Base-by-base conservation (phyloP, 2,329 filamentous ascomycete species). In the Hypomyces rosellus region DNA sequence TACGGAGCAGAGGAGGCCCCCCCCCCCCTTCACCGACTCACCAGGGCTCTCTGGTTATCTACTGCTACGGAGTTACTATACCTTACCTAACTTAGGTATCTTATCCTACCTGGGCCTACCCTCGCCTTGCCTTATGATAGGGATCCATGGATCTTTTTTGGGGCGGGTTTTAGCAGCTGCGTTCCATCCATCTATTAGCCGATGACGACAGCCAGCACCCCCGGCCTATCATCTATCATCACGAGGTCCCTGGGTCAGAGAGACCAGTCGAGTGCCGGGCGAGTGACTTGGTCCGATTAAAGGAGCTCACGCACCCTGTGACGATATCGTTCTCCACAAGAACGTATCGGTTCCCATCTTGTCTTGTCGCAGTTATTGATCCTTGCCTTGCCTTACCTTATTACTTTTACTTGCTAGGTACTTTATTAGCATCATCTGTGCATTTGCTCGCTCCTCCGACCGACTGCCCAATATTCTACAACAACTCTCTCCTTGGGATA, bases 271-370 rank as follows among this genome's bases (percentile, higher is more conserved):
- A 49, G 45, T 44, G 49, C 45, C 49, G 49, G 49, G 50, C 51
- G 51, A 52, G 51, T 53, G 51, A 53, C 51, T 52, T 53, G 38
- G 34, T 34, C 38, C 45, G 51, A 39, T 53, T 46, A 51, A 51
- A 51, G 51, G 48, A 51, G 48, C 51, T 51, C 48, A 41, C 48
- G 48, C 50, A 30, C 51, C 43, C 51, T 53, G 51, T 53, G 51
- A 53, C 48, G 48, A 53, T 53, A 52, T 42, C 41, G 15, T 46
- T 53, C 51, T 51, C 48, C 51, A 50, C 51, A 48, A 41, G 34
- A 39, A 39, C 46, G 47, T 47, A 53, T 50, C 48, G 51, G 45
- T 42, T 48, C 40, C 25, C 22, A 30, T 25, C 18, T 20, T 18
- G 11, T n/a, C 14, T 18, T 20, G 15, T 20, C 20, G 38, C 38